Percentiles rank a stretch among this genome's conserved stretches.
phyloP scores from a whole-genome alignment of 2,329 filamentous ascomycete genomes.

The Lachnellula arida region DNA sequence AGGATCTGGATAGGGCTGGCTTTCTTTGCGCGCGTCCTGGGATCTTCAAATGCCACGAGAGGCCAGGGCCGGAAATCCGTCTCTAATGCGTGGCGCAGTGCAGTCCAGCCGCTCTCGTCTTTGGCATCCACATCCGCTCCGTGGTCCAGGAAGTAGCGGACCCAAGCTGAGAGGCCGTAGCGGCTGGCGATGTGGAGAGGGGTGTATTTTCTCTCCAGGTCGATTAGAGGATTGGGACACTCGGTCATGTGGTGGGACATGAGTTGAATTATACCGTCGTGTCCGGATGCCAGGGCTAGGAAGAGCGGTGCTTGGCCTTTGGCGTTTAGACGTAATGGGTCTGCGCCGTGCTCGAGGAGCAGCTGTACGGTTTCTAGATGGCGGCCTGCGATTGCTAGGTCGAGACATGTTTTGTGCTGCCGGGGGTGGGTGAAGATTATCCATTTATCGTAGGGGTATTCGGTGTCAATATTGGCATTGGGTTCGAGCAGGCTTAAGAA shows the following conservation, averaged over 20 bases:
- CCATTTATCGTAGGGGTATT: background rate
- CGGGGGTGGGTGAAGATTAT: background rate
- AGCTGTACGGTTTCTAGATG: background rate
- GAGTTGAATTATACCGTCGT: background rate
- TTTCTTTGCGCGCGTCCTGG: background rate
- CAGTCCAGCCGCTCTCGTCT: background rate
- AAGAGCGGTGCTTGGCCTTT: background rate
- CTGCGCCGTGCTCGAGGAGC: background rate
- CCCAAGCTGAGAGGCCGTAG: background rate
- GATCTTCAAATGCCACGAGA: background rate
- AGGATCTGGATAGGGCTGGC: background rate
- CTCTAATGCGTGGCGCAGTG: background rate
- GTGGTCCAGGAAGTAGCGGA: background rate
- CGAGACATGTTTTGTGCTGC: background rate
- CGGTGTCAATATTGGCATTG: background rate
- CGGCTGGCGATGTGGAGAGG: background rate
- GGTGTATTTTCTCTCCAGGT: background rate
- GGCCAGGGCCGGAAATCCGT: background rate
- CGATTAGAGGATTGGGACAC: background rate
- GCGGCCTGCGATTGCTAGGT: background rate
- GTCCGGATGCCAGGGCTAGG: background rate
- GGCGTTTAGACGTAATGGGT: background rate
- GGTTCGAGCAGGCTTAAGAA: background rate
- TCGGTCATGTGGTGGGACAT: background rate
- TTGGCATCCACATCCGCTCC: background rate